phyloP scores from a whole-genome alignment of 2,329 filamentous ascomycete genomes.

The Xylariomycetidae sp. region DNA sequence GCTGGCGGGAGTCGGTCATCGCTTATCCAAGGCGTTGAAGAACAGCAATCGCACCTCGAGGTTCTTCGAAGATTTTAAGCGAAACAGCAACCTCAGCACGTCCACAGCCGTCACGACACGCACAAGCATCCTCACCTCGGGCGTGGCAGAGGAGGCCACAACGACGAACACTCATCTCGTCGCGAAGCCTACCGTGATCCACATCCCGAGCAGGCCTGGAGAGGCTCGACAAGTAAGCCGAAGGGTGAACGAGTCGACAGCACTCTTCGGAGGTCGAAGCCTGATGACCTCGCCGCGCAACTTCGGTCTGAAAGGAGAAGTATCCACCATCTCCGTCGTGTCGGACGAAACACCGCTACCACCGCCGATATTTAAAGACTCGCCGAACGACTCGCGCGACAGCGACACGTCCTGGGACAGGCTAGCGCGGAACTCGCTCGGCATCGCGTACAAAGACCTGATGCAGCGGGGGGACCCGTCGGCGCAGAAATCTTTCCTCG shows the following conservation, averaged over 20 bases:
- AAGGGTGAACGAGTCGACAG: constrained; percentile 17
- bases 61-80: constrained; percentile 12
- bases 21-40: constrained; percentile 24
- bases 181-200: constrained; percentile 25
- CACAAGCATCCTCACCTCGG: constrained; percentile 25
- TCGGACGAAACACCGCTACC: constrained; percentile 6
- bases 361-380: constrained; percentile 7
- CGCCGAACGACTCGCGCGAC: constrained; percentile 6
- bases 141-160: constrained; percentile 17
- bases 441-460: constrained; percentile 23
- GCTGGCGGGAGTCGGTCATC: constrained; percentile 14
- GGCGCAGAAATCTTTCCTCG: constrained; percentile 1
- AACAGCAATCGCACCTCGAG: constrained; percentile 12
- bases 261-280: constrained; percentile 21
- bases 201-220: constrained; percentile 25
- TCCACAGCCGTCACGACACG: constrained; percentile 21
- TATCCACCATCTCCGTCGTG: constrained; percentile 4
- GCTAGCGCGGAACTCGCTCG: constrained; percentile 19
- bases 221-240: constrained; percentile 23
- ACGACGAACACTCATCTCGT: constrained; percentile 20
- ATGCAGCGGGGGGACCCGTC: constrained; percentile 5
- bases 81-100: constrained; percentile 19
- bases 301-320: constrained; percentile 9
- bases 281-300: constrained; percentile 20
- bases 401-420: constrained; percentile 21